Percentiles rank a stretch among this genome's conserved stretches.
These are phyloP conservation scores for Phytophthora tentaculata DNA, from an alignment of 352 stramenopile genomes.

Conservation along the genomic window DNA sequence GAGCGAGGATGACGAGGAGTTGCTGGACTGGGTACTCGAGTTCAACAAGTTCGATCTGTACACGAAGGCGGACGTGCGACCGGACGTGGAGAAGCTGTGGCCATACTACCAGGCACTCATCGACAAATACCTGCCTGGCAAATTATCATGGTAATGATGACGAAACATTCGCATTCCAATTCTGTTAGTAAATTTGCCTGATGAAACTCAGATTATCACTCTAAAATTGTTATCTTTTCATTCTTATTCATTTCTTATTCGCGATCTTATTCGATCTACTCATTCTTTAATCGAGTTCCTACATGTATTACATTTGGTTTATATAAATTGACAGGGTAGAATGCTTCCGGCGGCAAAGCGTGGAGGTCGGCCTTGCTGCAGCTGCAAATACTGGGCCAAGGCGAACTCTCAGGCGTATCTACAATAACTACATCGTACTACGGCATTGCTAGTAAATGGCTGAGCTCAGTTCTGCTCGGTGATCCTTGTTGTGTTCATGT, in stretches of 20 bases:
- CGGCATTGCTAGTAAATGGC: slow-evolving; percentile 15
- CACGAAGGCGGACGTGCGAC: slow-evolving; percentile 88
- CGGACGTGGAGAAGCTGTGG: slow-evolving; percentile 88
- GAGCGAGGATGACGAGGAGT: slow-evolving; percentile 82
- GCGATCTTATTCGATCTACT: too few relatives aligned
- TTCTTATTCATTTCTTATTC: too few relatives aligned
- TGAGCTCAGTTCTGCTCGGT: slow-evolving; percentile 22
- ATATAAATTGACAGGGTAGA: slow-evolving; percentile 24
- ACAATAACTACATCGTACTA: slow-evolving; percentile 15
- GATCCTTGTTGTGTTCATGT: slow-evolving; percentile 50
- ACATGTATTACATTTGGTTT: not conserved
- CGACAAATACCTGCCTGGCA: slow-evolving; percentile 90
- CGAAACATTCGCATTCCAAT: not conserved
- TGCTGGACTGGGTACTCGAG: slow-evolving; percentile 91
- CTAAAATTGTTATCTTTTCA: too few relatives aligned
- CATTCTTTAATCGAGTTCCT: too few relatives aligned
- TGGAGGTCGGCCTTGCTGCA: slow-evolving; percentile 11
- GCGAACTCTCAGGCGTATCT: slow-evolving; percentile 29
- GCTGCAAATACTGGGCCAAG: too few relatives aligned
- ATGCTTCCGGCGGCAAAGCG: slow-evolving; percentile 20
- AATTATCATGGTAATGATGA: slow-evolving; percentile 67
- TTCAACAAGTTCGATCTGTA: slow-evolving; percentile 97
- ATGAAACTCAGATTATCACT: too few relatives aligned
- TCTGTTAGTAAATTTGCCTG: slow-evolving; percentile 6
- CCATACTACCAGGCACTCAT: slow-evolving; percentile 93